Percentiles rank a stretch among this genome's conserved stretches.
Conservation (phyloP, 2,329 filamentous ascomycete genomes). For the Trichoderma asperellum region DNA sequence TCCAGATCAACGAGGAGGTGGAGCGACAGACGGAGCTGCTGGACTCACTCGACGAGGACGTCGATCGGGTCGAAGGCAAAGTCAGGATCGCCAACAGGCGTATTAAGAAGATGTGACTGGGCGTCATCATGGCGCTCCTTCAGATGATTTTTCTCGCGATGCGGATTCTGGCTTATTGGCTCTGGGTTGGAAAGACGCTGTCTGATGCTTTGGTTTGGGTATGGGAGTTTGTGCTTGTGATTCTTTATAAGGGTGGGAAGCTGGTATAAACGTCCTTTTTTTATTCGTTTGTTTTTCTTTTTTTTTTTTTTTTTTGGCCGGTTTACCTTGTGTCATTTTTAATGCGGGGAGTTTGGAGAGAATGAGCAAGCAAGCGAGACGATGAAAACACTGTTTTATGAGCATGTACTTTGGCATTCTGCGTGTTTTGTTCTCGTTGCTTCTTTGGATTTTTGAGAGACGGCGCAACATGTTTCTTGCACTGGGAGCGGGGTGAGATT, state of each 20-base stretch:
- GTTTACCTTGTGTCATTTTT: not conserved
- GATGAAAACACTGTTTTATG: not conserved
- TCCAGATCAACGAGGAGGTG: conserved; percentile 75
- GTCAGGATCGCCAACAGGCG: conserved; percentile 74
- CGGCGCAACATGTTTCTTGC: not conserved
- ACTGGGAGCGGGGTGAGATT: not conserved
- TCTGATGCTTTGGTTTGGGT: conserved; percentile 38
- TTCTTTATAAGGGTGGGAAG: conserved; percentile 33
- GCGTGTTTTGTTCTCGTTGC: not conserved
- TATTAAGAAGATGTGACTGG: conserved; percentile 64
- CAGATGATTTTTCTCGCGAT: conserved; percentile 37
- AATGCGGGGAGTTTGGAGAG: not conserved
- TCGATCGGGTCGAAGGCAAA: conserved; percentile 68
- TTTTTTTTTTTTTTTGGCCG: not conserved
- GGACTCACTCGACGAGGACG: conserved; percentile 67
- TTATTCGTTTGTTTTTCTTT: not conserved
- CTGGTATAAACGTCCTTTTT: conserved; percentile 11
- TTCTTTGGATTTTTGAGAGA: not conserved
- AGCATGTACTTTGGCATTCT: not conserved
- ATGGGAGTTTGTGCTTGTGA: conserved; percentile 36
- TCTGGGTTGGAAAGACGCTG: conserved; percentile 37
- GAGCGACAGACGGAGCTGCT: conserved; percentile 73
- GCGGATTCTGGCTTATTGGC: conserved; percentile 40
- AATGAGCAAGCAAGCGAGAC: conserved; percentile 16
- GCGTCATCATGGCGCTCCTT: conserved; percentile 35